Evolutionary conservation across 2,329 filamentous ascomycete genomes (phyloP), one percentile per base, ranked within the genome.

Genomic region (Aspergillus melleus): DNA sequence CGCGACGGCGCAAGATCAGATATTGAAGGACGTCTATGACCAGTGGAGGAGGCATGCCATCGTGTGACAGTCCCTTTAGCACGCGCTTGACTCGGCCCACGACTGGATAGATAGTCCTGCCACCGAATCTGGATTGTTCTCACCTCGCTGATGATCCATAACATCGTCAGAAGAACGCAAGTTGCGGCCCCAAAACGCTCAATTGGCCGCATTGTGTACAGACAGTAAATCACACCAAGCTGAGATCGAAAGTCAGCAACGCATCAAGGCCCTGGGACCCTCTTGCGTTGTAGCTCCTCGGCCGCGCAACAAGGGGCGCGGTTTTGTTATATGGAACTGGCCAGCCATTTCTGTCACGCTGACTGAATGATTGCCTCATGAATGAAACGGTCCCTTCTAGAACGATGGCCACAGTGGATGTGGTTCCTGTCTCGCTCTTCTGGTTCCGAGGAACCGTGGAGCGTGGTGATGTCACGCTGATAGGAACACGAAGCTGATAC

Each of bases 141-240:
- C 22, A 71, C 49, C 52, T 68, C 66, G 12, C 47, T 58, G 51
- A 64, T 63, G 30, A 67, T 54, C 54, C 66, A 59, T 12, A 71
- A 53, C 20, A 70, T 9, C 2, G 59, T 58, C 50, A 61, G 24
- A 22, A 70, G 51, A 46, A 72, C 52, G 26, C 51, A 49, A 19
- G 47, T 44, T 2, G 53, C 51, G 22, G 30, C 26, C 6, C 39
- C 26, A 16, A 60, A 12, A 22, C 60, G 60, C 30, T 51, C 44
- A 22, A 51, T 24, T 42, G 26, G 6, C 29, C 52, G 51, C 57
- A 59, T 59, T n/a, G 9, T 56, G 14, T 44, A 44, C 14, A 1
- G 6, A n/a, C 36, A 16, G 5, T 4, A 16, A 42, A 16, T 42
- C 26, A 10, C 32, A 42, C 14, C 4, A n/a, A 12, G 9, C 16